Evolutionary conservation across 768 basidiomycete genomes (phyloP).

Genomic region (Kockovaella imperatae): DNA sequence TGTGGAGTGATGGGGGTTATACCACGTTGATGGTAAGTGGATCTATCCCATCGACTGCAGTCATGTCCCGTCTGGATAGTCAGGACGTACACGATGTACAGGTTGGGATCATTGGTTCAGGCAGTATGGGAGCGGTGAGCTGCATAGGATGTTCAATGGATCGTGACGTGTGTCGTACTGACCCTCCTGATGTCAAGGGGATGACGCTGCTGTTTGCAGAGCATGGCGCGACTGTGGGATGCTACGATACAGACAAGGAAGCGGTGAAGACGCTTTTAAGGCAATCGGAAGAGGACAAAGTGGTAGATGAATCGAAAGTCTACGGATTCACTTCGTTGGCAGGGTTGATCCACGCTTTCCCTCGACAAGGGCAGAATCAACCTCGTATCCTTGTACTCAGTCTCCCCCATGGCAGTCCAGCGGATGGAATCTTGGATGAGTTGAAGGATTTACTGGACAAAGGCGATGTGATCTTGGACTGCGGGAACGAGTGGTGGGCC

Average conservation of each 20-base stretch:
- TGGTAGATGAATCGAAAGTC: conserved; percentile 13
- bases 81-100: conserved; percentile 23
- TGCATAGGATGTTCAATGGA: not conserved
- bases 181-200: conserved; percentile 13
- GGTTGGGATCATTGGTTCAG: conserved; percentile 33
- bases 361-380: conserved; percentile 11
- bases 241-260: conserved; percentile 27
- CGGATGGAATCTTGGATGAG: conserved; percentile 37
- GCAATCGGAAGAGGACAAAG: conserved; percentile 19
- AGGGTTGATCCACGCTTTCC: conserved; percentile 32
- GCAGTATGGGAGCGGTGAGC: conserved; percentile 32
- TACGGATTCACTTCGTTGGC: conserved; percentile 25
- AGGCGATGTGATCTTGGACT: conserved; percentile 43
- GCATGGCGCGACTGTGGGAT: conserved; percentile 23
- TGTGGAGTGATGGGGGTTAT: too few relatives aligned
- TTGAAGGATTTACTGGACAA: conserved; percentile 29
- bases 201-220: conserved; percentile 34
- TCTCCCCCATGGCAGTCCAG: conserved; percentile 39
- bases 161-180: not conserved
- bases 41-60: too few relatives aligned
- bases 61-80: conserved; percentile 32
- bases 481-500: conserved; percentile 44
- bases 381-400: conserved; percentile 39
- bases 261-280: conserved; percentile 22
- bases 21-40: too few relatives aligned